Percentiles rank a stretch among this genome's conserved stretches.
phyloP scores from a whole-genome alignment of 805 yeast genomes.

The Gaillardinia entomophila region DNA sequence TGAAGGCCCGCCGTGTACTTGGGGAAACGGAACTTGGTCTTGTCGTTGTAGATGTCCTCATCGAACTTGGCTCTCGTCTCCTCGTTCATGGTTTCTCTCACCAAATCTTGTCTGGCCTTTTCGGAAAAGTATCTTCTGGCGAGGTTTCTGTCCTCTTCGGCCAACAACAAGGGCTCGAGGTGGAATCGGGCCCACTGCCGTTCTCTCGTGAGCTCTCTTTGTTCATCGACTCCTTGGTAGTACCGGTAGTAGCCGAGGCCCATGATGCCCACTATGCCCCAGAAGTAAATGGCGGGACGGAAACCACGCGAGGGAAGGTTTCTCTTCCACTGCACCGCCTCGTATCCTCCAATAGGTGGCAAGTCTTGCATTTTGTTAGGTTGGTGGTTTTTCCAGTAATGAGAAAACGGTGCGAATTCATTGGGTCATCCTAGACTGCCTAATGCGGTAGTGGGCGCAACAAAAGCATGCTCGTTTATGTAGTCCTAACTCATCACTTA shows the following conservation, averaged over 20 bases:
- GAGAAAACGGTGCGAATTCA: constrained; percentile 4
- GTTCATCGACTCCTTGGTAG: constrained; percentile 66
- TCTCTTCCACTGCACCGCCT: constrained; percentile 84
- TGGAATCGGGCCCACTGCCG: constrained; percentile 71
- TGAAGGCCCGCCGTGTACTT: constrained; percentile 35
- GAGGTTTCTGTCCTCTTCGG: constrained; percentile 75
- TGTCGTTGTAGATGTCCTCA: constrained; percentile 38
- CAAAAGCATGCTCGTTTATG: not conserved
- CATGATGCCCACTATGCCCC: constrained; percentile 57
- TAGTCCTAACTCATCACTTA: constrained; percentile 29
- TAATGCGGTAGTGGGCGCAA: not conserved
- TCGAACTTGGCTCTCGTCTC: constrained; percentile 36
- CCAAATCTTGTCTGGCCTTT: constrained; percentile 58
- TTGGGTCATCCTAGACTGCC: constrained; percentile 10
- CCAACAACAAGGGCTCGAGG: constrained; percentile 66
- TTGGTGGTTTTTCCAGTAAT: not conserved
- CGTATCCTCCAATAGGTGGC: constrained; percentile 85
- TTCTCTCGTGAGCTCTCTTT: constrained; percentile 70
- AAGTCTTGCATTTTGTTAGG: constrained; percentile 55
- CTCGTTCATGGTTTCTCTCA: constrained; percentile 36
- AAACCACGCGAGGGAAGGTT: constrained; percentile 82
- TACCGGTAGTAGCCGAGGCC: constrained; percentile 68
- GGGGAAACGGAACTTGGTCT: constrained; percentile 40
- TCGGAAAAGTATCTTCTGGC: constrained; percentile 67
- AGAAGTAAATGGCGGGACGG: constrained; percentile 67